A percentile compares a stretch with the other conserved stretches of the same genome.
Conservation (phyloP, 148 eudicot genomes). For the Camellia sinensis region DNA sequence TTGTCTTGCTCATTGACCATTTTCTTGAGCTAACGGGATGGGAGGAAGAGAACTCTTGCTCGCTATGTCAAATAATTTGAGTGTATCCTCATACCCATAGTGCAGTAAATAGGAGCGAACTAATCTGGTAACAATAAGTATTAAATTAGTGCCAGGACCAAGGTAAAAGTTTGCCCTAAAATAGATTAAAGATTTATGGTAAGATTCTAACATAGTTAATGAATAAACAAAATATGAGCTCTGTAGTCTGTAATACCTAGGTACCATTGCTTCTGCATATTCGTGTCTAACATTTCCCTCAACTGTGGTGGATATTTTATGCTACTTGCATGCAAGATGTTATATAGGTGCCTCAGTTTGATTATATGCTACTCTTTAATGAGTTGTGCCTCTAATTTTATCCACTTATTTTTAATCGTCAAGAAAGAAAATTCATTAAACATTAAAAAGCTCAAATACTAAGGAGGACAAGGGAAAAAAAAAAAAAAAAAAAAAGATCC, state of each 20-base stretch:
- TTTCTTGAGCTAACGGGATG: conserved; percentile 45
- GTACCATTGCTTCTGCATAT: no score
- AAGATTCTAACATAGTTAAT: background rate
- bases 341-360: no score
- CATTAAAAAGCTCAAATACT: no score
- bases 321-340: no score
- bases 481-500: no score
- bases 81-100: conserved; percentile 91
- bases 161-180: background rate
- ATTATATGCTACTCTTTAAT: no score
- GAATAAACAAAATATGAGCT: background rate
- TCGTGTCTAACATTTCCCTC: no score
- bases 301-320: no score
- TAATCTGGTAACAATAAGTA: conserved; percentile 48
- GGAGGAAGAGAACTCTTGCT: conserved; percentile 61
- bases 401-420: no score
- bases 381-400: no score
- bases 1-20: conserved; percentile 57
- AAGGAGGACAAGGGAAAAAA: no score
- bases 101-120: conserved; percentile 87
- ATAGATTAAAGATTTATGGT: background rate
- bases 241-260: background rate
- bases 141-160: background rate
- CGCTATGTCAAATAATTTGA: conserved; percentile 65
- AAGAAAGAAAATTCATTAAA: no score